Conservation (phyloP, 164 flowering plant species). For the Buxus sempervirens region DNA sequence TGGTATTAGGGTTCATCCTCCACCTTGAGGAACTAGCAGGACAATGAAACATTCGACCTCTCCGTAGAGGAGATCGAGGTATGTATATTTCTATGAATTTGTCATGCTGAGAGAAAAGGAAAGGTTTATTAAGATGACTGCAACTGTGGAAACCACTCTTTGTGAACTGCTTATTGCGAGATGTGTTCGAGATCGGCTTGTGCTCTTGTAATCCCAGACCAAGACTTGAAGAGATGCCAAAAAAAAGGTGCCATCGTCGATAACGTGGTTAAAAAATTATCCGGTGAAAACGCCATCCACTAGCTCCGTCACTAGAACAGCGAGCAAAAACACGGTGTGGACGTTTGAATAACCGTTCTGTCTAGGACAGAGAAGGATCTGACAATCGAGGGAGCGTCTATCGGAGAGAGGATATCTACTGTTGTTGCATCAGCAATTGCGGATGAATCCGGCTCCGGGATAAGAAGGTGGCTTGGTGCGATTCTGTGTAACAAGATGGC, state of each 20-base stretch:
- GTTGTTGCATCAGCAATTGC: conserved; percentile 26
- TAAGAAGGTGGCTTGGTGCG: conserved; percentile 20
- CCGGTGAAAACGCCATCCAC: conserved; percentile 58
- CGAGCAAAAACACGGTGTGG: conserved; percentile 37
- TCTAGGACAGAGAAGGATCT: conserved; percentile 45
- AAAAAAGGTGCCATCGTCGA: conserved; percentile 53
- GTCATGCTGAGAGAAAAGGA: not conserved
- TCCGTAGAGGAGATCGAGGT: not conserved
- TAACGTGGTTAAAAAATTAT: conserved; percentile 42
- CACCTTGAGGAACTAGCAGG: conserved; percentile 4
- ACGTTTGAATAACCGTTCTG: conserved; percentile 34
- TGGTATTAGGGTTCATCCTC: conserved; percentile 9
- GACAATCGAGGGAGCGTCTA: conserved; percentile 40
- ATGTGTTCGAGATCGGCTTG: conserved; percentile 1
- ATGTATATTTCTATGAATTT: not conserved
- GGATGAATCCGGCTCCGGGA: conserved; percentile 50
- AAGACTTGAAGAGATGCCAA: conserved; percentile 47
- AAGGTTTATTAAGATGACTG: conserved; percentile 21
- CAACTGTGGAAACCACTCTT: conserved; percentile 32
- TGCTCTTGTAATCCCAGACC: conserved; percentile 39
- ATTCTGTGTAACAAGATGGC: conserved; percentile 35
- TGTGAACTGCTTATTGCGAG: conserved; percentile 31
- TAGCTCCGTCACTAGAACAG: conserved; percentile 53
- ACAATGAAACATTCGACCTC: conserved; percentile 14
- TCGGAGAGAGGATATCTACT: conserved; percentile 36